These are phyloP conservation scores for Hortaea sp. DNA, from an alignment of 2,329 filamentous ascomycete species.

Conservation along the genomic window DNA sequence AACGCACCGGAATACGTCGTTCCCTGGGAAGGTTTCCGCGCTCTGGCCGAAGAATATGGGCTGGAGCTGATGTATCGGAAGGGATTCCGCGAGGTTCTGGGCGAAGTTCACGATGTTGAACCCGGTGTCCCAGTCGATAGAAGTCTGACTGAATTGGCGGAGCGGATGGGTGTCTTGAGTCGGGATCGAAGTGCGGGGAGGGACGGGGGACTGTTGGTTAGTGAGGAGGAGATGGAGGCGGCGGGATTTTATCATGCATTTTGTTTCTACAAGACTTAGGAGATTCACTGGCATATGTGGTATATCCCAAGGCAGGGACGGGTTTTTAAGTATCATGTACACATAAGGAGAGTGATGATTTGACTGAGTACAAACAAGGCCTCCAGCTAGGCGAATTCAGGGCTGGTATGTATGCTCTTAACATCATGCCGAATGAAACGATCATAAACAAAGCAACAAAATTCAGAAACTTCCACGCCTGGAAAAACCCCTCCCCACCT, in stretches of 20 bases:
- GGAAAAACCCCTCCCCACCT: too few species aligned
- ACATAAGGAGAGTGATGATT: too few species aligned
- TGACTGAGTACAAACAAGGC: too few species aligned
- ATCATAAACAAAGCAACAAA: too few species aligned
- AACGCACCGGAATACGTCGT: constrained; percentile 97
- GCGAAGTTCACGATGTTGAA: constrained; percentile 36
- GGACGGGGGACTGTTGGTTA: constrained; percentile 55
- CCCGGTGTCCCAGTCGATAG: constrained; percentile 65
- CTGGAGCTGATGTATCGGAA: constrained; percentile 91
- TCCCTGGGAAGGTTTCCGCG: constrained; percentile 95
- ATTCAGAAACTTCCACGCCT: too few species aligned
- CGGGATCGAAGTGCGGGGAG: constrained; percentile 40
- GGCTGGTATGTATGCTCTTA: too few species aligned
- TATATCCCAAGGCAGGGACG: too few species aligned
- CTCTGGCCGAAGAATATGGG: constrained; percentile 91
- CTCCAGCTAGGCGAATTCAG: too few species aligned
- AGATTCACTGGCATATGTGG: too few species aligned
- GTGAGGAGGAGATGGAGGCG: constrained; percentile 83
- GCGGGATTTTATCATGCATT: constrained; percentile 85
- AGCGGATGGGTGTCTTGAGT: constrained; percentile 88
- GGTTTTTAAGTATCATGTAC: too few species aligned
- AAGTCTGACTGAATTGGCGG: constrained; percentile 71
- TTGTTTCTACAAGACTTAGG: constrained; percentile 71
- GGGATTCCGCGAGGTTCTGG: constrained; percentile 83
- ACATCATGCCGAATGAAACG: too few species aligned